Base-by-base conservation (phyloP, 2,329 filamentous ascomycete species). In the Colletotrichum falcatum region DNA sequence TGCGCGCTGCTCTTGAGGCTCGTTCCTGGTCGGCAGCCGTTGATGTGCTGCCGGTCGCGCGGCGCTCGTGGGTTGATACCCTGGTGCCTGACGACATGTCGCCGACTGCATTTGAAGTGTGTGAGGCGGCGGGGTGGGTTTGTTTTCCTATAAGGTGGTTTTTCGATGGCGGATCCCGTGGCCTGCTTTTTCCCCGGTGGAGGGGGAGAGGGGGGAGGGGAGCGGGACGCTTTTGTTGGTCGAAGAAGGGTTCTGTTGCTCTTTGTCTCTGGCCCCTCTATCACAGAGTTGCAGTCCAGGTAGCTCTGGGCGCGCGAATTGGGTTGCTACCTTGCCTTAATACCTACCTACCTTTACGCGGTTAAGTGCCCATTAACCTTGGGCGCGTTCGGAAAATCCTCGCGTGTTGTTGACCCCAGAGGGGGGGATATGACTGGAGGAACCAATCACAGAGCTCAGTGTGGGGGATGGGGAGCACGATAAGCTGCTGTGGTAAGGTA, bases 21-120 rank as follows among this genome's bases (percentile, higher is more conserved):
- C 73, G 67, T 55, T 82, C 79, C 67, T 81, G 79, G 70, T 72
- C 70, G 76, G 77, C 78, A 75, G 53, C 58, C 23, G 67, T 39
- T 16, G 67, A 51, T 58, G 67, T 23, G 53, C 53, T 26, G 53
- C 79, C 81, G 75, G 82, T 83, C 73, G 82, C 77, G 78, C 84
- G 85, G 77, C 81, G 76, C 70, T 80, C 79, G 74, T 76, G 77
- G 66, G 75, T 80, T 73, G 84, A 81, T 75, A 81, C 80, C 80
- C 82, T 78, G 73, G 79, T 76, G 74, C 79, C 80, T 70, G 82
- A 83, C 72, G 83, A 82, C 82, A 84, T 84, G 73, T 78, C 75
- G 73, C 75, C 73, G 75, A 74, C 78, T 81, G 80, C 80, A 82
- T 82, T 74, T 77, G 79, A 72, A 58, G 46, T 54, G 39, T 46